phyloP scores from a whole-genome alignment of 129 eudicot genomes.

The Flaveria trinervia region DNA sequence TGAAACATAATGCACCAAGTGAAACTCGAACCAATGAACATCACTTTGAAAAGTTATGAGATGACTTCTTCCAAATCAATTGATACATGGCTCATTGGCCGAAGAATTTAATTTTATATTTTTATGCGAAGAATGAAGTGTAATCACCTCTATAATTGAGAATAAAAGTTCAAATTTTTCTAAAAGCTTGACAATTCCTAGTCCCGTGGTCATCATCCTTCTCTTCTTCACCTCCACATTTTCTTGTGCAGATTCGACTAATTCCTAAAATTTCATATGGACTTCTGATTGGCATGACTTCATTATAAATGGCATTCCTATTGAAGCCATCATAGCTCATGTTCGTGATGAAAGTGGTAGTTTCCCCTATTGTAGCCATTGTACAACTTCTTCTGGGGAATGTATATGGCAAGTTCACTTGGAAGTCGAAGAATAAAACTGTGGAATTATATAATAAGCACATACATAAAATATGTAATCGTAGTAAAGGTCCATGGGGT shows the following conservation, averaged over 20 bases:
- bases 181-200: not conserved
- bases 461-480: not conserved
- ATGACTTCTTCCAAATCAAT: too few relatives aligned
- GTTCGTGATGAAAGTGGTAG: not conserved
- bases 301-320: not conserved
- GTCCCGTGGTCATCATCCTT: not conserved
- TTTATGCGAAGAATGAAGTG: too few relatives aligned
- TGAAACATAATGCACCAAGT: too few relatives aligned
- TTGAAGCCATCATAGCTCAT: not conserved
- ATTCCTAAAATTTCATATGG: not conserved
- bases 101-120: not conserved
- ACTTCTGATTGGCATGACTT: constrained; percentile 10
- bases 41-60: too few relatives aligned
- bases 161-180: too few relatives aligned
- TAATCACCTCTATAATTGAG: not conserved
- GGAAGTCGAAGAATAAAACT: not conserved
- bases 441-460: not conserved
- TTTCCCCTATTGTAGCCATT: not conserved
- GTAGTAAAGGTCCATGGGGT: not conserved
- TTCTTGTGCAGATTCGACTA: not conserved
- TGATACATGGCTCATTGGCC: too few relatives aligned
- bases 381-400: not conserved
- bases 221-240: constrained; percentile 3
- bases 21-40: too few relatives aligned
- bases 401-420: not conserved